Evolutionary conservation across 352 stramenopile genomes (phyloP).

Genomic region (Blastocystis sp.): DNA sequence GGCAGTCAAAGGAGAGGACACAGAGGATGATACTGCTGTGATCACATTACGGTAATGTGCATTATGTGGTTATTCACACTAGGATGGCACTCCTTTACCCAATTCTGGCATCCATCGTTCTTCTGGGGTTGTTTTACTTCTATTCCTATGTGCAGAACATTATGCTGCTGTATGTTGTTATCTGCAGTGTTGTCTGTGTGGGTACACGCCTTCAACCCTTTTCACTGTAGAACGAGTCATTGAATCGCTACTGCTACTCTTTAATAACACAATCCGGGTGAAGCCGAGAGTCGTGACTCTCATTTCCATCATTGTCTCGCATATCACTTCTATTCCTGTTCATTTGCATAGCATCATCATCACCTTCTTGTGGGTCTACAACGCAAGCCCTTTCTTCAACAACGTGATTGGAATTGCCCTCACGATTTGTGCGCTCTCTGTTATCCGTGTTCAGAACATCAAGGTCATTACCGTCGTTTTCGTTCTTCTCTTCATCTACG

Average conservation of each 20-base stretch:
- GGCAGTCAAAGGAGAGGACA: too few relatives aligned
- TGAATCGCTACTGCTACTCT: not conserved
- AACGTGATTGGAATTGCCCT: conserved; percentile 1
- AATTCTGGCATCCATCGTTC: not conserved
- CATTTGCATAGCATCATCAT: not conserved
- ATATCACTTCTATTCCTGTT: not conserved
- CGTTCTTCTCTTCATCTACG: conserved; percentile 41
- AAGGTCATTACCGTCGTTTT: conserved; percentile 11
- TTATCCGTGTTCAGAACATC: not conserved
- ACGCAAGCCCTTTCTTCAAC: not conserved
- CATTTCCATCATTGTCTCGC: not conserved
- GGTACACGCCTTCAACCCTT: not conserved
- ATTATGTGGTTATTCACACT: too few relatives aligned
- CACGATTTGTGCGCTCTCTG: not conserved
- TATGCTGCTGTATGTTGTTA: not conserved
- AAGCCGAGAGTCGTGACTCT: not conserved
- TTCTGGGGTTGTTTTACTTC: conserved; percentile 4
- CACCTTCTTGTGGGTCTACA: not conserved
- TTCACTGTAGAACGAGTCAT: not conserved
- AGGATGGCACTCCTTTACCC: not conserved
- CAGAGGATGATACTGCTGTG: too few relatives aligned
- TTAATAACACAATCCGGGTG: too few relatives aligned
- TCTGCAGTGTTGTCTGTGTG: conserved; percentile 1
- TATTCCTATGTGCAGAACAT: conserved; percentile 15
- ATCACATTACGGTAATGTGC: too few relatives aligned